phyloP scores from a whole-genome alignment of 306 rosid species.

The Pyrus pyrifolia region DNA sequence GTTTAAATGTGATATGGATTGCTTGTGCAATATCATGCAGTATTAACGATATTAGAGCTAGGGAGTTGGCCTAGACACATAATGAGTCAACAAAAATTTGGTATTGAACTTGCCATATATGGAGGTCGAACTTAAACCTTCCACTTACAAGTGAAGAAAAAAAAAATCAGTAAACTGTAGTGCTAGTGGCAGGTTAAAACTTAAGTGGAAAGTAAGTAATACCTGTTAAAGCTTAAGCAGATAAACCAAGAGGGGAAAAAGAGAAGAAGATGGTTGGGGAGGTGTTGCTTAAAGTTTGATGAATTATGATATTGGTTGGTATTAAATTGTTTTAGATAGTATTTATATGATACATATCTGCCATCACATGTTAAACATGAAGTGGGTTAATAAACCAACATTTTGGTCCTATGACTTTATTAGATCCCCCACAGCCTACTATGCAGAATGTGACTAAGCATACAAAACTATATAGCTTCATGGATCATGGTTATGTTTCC shows the following conservation, averaged over 20 bases:
- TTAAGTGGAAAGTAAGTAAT: slow-evolving; percentile 22
- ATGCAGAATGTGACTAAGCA: background rate
- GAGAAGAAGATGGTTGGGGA: background rate
- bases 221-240: slow-evolving; percentile 26
- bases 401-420: background rate
- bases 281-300: background rate
- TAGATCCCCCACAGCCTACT: background rate
- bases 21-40: no score
- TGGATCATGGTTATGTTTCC: background rate
- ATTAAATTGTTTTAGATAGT: background rate
- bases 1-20: no score
- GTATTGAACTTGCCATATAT: no score
- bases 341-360: background rate
- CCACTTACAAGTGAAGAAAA: no score
- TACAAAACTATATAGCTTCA: background rate
- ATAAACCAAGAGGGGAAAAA: background rate
- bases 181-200: slow-evolving; percentile 22
- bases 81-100: no score
- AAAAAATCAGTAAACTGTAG: no score
- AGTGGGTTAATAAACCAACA: slow-evolving; percentile 7
- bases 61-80: background rate
- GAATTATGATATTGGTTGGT: background rate
- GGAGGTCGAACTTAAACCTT: no score
- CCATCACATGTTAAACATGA: slow-evolving; percentile 4
- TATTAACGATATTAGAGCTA: no score